Conservation (phyloP, 805 yeast genomes). For the Wickerhamomyces alni region DNA sequence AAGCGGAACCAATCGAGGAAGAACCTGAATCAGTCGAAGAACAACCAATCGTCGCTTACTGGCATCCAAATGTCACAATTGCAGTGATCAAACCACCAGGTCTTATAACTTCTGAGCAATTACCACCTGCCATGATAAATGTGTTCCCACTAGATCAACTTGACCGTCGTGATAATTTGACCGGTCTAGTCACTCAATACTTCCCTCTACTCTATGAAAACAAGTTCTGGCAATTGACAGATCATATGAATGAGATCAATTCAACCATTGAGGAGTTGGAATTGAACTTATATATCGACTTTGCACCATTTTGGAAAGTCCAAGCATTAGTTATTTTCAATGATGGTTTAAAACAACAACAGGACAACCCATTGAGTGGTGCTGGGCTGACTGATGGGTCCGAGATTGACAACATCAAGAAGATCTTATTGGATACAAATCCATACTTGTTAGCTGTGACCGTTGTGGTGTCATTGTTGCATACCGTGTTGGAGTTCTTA, state of each 20-base stretch:
- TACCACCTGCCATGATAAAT: slow-evolving; percentile 21
- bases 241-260: slow-evolving; percentile 29
- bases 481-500: slow-evolving; percentile 32
- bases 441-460: slow-evolving; percentile 29
- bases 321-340: slow-evolving; percentile 24
- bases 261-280: slow-evolving; percentile 18
- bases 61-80: slow-evolving; percentile 32
- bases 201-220: slow-evolving; percentile 32
- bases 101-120: slow-evolving; percentile 10
- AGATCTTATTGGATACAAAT: slow-evolving; percentile 31
- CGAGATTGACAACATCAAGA: slow-evolving; percentile 31
- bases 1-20: slow-evolving; percentile 11
- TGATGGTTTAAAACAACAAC: slow-evolving; percentile 26
- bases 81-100: slow-evolving; percentile 21
- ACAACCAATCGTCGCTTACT: slow-evolving; percentile 23
- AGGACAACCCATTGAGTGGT: slow-evolving; percentile 16
- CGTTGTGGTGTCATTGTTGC: slow-evolving; percentile 27
- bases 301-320: slow-evolving; percentile 25
- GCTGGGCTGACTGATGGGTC: slow-evolving; percentile 22
- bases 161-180: slow-evolving; percentile 24
- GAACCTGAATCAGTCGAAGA: slow-evolving; percentile 2
- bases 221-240: slow-evolving; percentile 33
- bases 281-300: slow-evolving; percentile 24
- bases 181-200: slow-evolving; percentile 28
- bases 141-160: slow-evolving; percentile 23